Evolutionary conservation across 75 land plant genomes (phyloP).

Genomic region (Isoetes taiwanensis): DNA sequence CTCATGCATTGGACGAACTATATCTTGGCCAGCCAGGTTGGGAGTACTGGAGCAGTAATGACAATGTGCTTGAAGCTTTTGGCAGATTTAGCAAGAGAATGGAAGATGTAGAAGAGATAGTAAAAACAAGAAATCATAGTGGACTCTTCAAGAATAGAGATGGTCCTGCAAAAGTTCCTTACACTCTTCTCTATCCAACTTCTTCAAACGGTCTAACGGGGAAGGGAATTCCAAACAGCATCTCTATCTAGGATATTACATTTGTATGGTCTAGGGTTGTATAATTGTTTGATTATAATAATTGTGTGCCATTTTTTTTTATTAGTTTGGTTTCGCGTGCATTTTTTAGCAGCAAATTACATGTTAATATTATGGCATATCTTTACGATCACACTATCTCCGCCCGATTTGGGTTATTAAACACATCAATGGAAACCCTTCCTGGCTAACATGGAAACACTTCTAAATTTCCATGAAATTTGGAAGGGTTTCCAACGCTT

Average conservation of each 20-base stretch:
- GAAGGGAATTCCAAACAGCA: conserved; percentile 51
- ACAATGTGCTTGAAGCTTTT: conserved; percentile 20
- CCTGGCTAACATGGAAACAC: too few relatives aligned
- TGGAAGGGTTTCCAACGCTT: too few relatives aligned
- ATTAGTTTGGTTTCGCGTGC: too few relatives aligned
- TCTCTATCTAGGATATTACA: conserved; percentile 54
- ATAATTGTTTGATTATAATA: too few relatives aligned
- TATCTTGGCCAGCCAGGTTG: conserved; percentile 37
- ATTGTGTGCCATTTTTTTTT: too few relatives aligned
- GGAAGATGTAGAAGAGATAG: conserved; percentile 28
- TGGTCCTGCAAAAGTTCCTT: conserved; percentile 53
- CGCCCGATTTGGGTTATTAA: too few relatives aligned
- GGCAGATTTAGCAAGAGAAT: conserved; percentile 26
- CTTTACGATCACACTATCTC: too few relatives aligned
- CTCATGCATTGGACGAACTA: conserved; percentile 54
- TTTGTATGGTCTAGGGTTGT: too few relatives aligned
- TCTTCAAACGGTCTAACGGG: conserved; percentile 46
- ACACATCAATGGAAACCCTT: too few relatives aligned
- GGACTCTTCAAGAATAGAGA: conserved; percentile 25
- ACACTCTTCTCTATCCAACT: conserved; percentile 45
- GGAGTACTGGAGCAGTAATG: conserved; percentile 25
- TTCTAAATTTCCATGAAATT: too few relatives aligned
- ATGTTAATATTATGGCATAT: too few relatives aligned
- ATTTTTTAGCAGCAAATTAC: too few relatives aligned
- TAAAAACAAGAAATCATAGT: conserved; percentile 32